Percentiles rank a stretch among this genome's conserved stretches.
Conservation (phyloP, 768 basidiomycete genomes). For the Phylloporus sp. region DNA sequence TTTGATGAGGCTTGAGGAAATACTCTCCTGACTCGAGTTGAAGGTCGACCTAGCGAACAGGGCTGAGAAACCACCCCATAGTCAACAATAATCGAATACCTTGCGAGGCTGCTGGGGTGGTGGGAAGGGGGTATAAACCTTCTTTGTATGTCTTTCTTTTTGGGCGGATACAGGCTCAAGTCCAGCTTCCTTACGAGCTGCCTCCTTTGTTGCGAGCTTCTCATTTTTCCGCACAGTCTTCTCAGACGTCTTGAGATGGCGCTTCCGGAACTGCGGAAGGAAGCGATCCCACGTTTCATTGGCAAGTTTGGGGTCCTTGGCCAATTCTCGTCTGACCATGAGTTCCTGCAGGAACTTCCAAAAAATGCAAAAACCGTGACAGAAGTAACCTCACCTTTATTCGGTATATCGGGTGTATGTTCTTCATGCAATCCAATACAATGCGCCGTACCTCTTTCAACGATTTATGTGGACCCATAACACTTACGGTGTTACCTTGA, state of each 20-base stretch:
- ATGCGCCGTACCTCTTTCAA: constrained; percentile 95
- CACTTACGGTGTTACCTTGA: constrained; percentile 96
- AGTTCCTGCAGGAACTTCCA: constrained; percentile 59
- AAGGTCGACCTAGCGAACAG: constrained; percentile 63
- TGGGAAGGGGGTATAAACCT: constrained; percentile 97
- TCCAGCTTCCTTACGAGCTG: constrained; percentile 64
- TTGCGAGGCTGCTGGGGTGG: constrained; percentile 92
- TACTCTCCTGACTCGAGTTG: constrained; percentile 97
- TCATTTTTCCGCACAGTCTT: constrained; percentile 92
- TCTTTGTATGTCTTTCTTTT: constrained; percentile 65
- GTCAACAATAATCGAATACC: constrained; percentile 37
- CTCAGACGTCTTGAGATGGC: constrained; percentile 88
- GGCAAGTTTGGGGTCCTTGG: constrained; percentile 95
- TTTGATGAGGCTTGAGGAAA: constrained; percentile 90
- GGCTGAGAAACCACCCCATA: constrained; percentile 4
- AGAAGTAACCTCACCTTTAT: constrained; percentile 65
- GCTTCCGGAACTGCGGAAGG: constrained; percentile 91
- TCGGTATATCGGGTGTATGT: constrained; percentile 97
- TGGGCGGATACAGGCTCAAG: constrained; percentile 37
- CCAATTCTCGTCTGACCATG: constrained; percentile 96
- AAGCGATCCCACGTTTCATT: constrained; percentile 96
- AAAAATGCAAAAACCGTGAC: neutral
- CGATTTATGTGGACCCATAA: constrained; percentile 94
- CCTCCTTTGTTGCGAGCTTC: constrained; percentile 50
- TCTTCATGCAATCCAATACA: constrained; percentile 99